These are phyloP conservation scores for Penicillium chermesinum DNA, from an alignment of 495 filamentous ascomycete species.

Conservation along the genomic window DNA sequence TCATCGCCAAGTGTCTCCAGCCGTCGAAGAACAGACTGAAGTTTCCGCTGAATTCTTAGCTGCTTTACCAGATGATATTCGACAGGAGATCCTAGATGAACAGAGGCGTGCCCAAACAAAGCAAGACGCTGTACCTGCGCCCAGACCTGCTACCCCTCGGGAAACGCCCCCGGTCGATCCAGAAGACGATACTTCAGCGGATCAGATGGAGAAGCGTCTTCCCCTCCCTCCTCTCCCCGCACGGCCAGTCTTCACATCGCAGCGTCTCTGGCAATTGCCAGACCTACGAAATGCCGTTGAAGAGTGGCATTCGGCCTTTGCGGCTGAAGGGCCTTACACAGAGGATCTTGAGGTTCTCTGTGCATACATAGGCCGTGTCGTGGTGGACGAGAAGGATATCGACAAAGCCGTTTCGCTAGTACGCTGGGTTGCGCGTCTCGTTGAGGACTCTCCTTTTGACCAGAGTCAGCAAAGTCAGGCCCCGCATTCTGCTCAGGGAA, in stretches of 20 bases:
- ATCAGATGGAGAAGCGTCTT: slow-evolving; percentile 31
- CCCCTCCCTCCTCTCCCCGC: slow-evolving; percentile 47
- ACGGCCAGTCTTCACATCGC: slow-evolving; percentile 61
- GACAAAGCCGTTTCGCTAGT: slow-evolving; percentile 64
- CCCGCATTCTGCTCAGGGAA: slow-evolving; percentile 10
- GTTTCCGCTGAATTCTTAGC: slow-evolving; percentile 70
- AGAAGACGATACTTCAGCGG: slow-evolving; percentile 4
- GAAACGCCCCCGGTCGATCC: not conserved
- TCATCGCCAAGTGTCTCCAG: slow-evolving; percentile 17
- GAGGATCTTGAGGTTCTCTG: slow-evolving; percentile 71
- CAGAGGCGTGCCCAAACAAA: slow-evolving; percentile 54
- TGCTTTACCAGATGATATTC: slow-evolving; percentile 75
- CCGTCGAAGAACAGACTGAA: slow-evolving; percentile 29
- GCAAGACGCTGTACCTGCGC: slow-evolving; percentile 32
- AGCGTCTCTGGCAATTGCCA: slow-evolving; percentile 46
- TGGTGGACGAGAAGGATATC: slow-evolving; percentile 68
- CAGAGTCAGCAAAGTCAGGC: slow-evolving; percentile 2
- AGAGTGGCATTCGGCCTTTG: slow-evolving; percentile 64
- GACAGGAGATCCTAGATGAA: slow-evolving; percentile 69
- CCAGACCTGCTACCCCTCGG: not conserved
- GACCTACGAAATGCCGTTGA: slow-evolving; percentile 58
- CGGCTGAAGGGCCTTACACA: slow-evolving; percentile 62
- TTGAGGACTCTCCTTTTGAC: slow-evolving; percentile 44
- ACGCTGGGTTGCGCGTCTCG: slow-evolving; percentile 67
- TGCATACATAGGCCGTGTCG: slow-evolving; percentile 62